Conservation (phyloP, 495 filamentous ascomycete species). For the Platismatia glauca region DNA sequence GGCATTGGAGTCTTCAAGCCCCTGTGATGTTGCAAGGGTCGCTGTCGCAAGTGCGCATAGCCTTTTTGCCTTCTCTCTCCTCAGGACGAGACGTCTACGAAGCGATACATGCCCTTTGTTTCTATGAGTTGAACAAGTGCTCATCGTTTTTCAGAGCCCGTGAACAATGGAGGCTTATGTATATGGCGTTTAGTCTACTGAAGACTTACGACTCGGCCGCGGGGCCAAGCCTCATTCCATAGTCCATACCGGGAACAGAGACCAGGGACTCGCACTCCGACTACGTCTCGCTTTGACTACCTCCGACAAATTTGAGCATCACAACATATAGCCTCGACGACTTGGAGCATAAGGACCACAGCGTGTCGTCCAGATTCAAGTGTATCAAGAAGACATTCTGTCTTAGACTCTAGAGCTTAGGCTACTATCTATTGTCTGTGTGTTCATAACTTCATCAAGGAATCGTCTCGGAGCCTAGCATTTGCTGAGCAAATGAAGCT, state of each 20-base stretch:
- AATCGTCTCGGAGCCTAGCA: not conserved
- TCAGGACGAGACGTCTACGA: not conserved
- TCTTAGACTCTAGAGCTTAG: not conserved
- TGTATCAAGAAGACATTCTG: not conserved
- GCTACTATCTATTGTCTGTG: not conserved
- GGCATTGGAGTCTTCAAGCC: conserved; percentile 9
- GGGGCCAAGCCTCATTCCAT: not conserved
- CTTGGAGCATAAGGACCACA: not conserved
- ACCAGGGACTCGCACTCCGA: not conserved
- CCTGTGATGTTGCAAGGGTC: not conserved
- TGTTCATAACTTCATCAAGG: not conserved
- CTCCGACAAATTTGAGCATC: not conserved
- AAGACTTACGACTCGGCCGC: not conserved
- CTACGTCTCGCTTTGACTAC: not conserved
- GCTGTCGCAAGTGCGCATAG: not conserved
- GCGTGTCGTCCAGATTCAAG: too few relatives aligned
- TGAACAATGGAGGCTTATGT: not conserved
- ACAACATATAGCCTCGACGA: not conserved
- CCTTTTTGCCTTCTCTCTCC: not conserved
- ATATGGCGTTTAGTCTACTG: not conserved
- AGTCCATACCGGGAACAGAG: not conserved
- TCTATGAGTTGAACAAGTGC: not conserved
- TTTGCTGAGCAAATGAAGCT: not conserved
- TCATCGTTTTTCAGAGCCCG: not conserved
- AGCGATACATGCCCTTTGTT: not conserved